phyloP scores from a whole-genome alignment of 306 rosid species.

The Argentina anserina region DNA sequence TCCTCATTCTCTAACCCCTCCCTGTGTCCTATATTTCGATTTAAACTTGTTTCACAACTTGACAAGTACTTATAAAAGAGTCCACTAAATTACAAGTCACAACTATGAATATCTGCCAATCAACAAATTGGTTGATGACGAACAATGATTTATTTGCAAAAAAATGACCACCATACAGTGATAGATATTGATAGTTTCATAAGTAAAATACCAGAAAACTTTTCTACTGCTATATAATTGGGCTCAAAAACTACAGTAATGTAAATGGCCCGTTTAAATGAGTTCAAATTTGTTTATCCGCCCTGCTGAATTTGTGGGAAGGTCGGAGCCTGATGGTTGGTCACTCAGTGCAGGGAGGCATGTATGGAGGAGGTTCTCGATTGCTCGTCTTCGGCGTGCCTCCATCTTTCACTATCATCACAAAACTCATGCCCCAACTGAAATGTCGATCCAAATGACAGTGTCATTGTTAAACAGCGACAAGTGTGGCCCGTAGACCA shows the following conservation, averaged over 20 bases:
- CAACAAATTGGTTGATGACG: too few species aligned
- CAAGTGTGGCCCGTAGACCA: too few species aligned
- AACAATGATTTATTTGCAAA: too few species aligned
- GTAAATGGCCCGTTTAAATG: not conserved
- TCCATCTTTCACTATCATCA: not conserved
- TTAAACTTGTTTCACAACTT: too few species aligned
- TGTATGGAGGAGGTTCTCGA: not conserved
- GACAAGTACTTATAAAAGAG: too few species aligned
- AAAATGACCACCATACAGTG: not conserved
- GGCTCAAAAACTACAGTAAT: not conserved
- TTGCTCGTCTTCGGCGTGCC: not conserved
- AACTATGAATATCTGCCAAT: not conserved
- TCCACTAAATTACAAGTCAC: too few species aligned
- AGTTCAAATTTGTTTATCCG: not conserved
- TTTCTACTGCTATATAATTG: not conserved
- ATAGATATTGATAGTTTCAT: too few species aligned
- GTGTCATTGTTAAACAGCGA: too few species aligned
- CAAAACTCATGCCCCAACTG: not conserved
- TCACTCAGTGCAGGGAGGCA: not conserved
- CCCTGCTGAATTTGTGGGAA: not conserved
- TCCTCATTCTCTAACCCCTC: not conserved
- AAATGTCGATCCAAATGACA: constrained; percentile 1
- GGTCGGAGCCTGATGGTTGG: not conserved
- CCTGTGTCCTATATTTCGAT: too few species aligned
- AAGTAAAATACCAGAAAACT: not conserved